Conservation (phyloP, 1,284 basidiomycete genomes). For the Ceratobasidium sp. region DNA sequence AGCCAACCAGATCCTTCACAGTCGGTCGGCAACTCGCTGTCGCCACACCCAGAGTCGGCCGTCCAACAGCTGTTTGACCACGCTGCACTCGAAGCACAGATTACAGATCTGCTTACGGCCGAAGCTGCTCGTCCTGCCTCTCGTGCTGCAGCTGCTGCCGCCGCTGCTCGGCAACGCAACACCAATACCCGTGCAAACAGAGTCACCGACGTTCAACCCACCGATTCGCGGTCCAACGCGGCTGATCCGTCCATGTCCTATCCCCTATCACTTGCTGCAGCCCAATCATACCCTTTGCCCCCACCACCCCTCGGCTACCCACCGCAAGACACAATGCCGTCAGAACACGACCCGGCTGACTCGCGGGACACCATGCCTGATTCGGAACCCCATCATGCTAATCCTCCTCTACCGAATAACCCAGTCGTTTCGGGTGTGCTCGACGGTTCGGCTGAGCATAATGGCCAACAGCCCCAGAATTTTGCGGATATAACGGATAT, state of each 20-base stretch:
- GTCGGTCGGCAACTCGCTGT: neutral
- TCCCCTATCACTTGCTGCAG: constrained; percentile 20
- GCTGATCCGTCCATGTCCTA: constrained; percentile 18
- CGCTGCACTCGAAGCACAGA: constrained; percentile 30
- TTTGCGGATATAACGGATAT: constrained; percentile 77
- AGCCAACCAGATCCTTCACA: neutral
- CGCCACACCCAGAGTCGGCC: neutral
- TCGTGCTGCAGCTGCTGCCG: constrained; percentile 20
- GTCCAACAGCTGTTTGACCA: constrained; percentile 21
- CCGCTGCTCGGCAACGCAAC: constrained; percentile 26
- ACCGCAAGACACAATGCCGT: neutral
- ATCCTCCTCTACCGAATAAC: neutral
- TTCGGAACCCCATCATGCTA: neutral
- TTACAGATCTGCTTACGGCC: constrained; percentile 23
- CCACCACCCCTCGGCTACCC: constrained; percentile 22
- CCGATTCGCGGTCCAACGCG: neutral
- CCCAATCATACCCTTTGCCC: constrained; percentile 18
- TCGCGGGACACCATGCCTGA: neutral
- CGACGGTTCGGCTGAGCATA: constrained; percentile 45
- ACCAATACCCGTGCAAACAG: neutral
- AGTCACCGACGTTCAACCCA: neutral
- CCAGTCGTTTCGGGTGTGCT: constrained; percentile 10
- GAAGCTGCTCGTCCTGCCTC: constrained; percentile 3
- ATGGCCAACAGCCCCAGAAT: constrained; percentile 22
- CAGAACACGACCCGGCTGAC: constrained; percentile 11